A percentile compares a stretch with the other conserved stretches of the same genome.
These are phyloP conservation scores for Eimeria necatrix DNA, from an alignment of 169 alveolate species.

Conservation along the genomic window DNA sequence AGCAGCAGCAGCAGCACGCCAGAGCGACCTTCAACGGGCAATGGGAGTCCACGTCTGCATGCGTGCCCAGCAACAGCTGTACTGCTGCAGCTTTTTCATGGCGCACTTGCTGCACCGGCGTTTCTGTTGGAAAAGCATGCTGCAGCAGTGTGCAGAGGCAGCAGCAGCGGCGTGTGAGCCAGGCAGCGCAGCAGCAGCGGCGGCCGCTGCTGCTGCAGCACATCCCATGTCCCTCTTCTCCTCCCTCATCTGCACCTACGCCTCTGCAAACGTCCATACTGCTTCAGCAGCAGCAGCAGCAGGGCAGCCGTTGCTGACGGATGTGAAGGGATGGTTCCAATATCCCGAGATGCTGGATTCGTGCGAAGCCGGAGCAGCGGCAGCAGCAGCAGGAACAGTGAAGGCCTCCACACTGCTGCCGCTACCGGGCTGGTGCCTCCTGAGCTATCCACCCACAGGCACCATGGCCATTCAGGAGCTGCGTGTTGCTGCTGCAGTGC, in stretches of 20 bases:
- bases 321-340: slow-evolving; percentile 23
- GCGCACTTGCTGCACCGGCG: slow-evolving; percentile 76
- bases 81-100: slow-evolving; percentile 68
- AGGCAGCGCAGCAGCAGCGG: slow-evolving; percentile 13
- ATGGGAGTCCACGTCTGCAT: slow-evolving; percentile 41
- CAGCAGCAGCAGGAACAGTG: slow-evolving; percentile 6
- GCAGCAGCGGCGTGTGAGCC: slow-evolving; percentile 36
- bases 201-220: slow-evolving; percentile 28
- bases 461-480: slow-evolving; percentile 14
- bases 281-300: slow-evolving; percentile 69
- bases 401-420: slow-evolving; percentile 68
- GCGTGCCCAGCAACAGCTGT: slow-evolving; percentile 78
- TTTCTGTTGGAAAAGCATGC: neutral
- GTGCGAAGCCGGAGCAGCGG: slow-evolving; percentile 11
- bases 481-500: slow-evolving; percentile 61
- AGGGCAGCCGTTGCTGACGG: neutral
- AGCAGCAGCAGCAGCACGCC: slow-evolving; percentile 45
- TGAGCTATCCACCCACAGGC: slow-evolving; percentile 28
- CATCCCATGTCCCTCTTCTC: slow-evolving; percentile 74
- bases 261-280: neutral
- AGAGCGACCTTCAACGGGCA: slow-evolving; percentile 15
- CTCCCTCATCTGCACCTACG: slow-evolving; percentile 29
- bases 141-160: slow-evolving; percentile 48
- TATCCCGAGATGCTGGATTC: slow-evolving; percentile 25
- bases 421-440: slow-evolving; percentile 70